A percentile compares a stretch with the other conserved stretches of the same genome.
phyloP scores from a whole-genome alignment of 352 stramenopile species.

The Blastocystis sp. region DNA sequence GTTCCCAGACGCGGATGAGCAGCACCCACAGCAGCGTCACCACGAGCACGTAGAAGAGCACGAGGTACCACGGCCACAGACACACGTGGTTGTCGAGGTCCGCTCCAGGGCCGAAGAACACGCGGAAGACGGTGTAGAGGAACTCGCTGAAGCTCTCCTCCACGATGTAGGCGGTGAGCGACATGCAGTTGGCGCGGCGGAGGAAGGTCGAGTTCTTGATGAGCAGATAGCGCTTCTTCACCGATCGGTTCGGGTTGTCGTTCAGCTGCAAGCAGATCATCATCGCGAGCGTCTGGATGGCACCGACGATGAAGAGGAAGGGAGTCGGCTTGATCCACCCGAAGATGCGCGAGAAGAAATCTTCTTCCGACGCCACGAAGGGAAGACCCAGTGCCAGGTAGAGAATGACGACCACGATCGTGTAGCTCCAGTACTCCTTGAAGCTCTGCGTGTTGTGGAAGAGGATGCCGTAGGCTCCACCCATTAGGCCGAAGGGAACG shows the following conservation, averaged over 20 bases:
- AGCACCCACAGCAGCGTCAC: not conserved
- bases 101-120: conserved; percentile 5
- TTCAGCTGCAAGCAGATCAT: not conserved
- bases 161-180: conserved; percentile 29
- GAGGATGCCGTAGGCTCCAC: conserved; percentile 1
- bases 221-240: not conserved
- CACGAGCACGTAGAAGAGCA: not conserved
- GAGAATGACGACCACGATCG: conserved; percentile 8
- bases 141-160: not conserved
- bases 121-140: not conserved
- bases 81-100: not conserved
- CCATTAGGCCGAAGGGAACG: conserved; percentile 40
- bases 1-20: conserved; percentile 19
- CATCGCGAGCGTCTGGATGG: not conserved
- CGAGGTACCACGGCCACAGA: conserved; percentile 8
- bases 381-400: not conserved
- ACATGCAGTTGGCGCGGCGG: not conserved
- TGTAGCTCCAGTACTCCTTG: not conserved
- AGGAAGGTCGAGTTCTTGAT: not conserved
- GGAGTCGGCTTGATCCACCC: conserved; percentile 6
- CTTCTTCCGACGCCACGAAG: not conserved
- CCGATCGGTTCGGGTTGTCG: not conserved
- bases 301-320: not conserved
- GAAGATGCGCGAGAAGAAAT: conserved; percentile 11
- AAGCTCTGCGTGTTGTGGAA: not conserved